A percentile compares a stretch with the other conserved stretches of the same genome.
phyloP scores from a whole-genome alignment of 2,329 filamentous ascomycete genomes.

The Polytolypa hystricis region DNA sequence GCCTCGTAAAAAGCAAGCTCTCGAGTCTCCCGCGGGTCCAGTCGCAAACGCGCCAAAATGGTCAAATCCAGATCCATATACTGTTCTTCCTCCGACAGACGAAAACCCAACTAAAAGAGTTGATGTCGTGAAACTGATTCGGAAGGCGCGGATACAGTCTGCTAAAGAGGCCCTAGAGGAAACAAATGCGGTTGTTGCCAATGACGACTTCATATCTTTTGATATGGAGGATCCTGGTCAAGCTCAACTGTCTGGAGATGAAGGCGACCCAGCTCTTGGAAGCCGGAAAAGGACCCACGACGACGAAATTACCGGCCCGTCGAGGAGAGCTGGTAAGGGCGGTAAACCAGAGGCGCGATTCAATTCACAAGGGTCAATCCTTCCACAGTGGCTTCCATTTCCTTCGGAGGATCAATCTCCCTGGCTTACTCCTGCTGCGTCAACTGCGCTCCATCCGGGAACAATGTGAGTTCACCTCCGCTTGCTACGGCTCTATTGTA shows the following conservation, averaged over 20 bases:
- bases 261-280: constrained; percentile 41
- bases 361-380: constrained; percentile 40
- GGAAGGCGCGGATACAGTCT: constrained; percentile 66
- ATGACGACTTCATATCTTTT: constrained; percentile 84
- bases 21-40: constrained; percentile 15
- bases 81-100: constrained; percentile 68
- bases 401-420: constrained; percentile 41
- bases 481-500: neutral
- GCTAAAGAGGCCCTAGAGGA: constrained; percentile 35
- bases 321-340: constrained; percentile 38
- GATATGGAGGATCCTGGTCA: constrained; percentile 47
- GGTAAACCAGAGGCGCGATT: constrained; percentile 43
- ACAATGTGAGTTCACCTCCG: constrained; percentile 19
- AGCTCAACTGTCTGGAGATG: constrained; percentile 17
- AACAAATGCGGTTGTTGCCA: constrained; percentile 44
- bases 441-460: constrained; percentile 21
- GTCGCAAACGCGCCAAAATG: constrained; percentile 53
- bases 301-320: constrained; percentile 49
- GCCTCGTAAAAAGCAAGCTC: constrained; percentile 30
- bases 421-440: constrained; percentile 41
- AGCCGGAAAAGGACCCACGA: constrained; percentile 64
- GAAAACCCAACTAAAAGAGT: constrained; percentile 63
- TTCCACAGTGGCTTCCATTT: constrained; percentile 43
- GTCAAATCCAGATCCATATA: constrained; percentile 95
- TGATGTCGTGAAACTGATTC: constrained; percentile 82